These are phyloP conservation scores for Kingdonia uniflora DNA, from an alignment of 164 flowering plant species.

Conservation along the genomic window DNA sequence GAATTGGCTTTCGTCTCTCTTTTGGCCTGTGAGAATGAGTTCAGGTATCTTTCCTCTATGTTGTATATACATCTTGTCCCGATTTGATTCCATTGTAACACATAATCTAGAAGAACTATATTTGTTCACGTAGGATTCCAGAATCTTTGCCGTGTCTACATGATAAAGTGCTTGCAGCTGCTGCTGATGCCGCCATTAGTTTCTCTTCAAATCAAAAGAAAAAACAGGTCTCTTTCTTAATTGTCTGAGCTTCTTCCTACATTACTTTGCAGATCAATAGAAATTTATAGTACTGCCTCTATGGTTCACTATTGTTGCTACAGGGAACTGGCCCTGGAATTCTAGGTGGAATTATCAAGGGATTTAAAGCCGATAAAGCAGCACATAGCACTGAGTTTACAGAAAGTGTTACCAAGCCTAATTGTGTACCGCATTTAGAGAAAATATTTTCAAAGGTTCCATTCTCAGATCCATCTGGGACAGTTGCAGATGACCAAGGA, in stretches of 20 bases:
- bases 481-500: conserved; percentile 16
- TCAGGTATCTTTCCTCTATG: conserved; percentile 37
- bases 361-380: conserved; percentile 38
- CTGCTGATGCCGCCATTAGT: conserved; percentile 52
- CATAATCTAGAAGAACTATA: no score
- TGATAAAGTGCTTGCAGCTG: conserved; percentile 90
- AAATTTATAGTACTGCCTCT: neutral
- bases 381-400: conserved; percentile 16
- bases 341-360: conserved; percentile 56
- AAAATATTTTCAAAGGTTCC: conserved; percentile 45
- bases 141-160: conserved; percentile 72
- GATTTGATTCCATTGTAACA: no score
- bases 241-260: neutral
- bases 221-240: conserved; percentile 46
- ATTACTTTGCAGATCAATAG: neutral
- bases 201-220: conserved; percentile 42
- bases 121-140: conserved; percentile 33
- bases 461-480: conserved; percentile 26
- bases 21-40: conserved; percentile 37
- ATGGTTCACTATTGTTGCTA: conserved; percentile 9
- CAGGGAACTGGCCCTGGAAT: conserved; percentile 41
- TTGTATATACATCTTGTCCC: conserved; percentile 3
- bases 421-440: conserved; percentile 30
- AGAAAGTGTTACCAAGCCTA: conserved; percentile 15
- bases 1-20: conserved; percentile 71